Conservation (phyloP, 1,284 basidiomycete species). For the Exobasidium rhododendri region DNA sequence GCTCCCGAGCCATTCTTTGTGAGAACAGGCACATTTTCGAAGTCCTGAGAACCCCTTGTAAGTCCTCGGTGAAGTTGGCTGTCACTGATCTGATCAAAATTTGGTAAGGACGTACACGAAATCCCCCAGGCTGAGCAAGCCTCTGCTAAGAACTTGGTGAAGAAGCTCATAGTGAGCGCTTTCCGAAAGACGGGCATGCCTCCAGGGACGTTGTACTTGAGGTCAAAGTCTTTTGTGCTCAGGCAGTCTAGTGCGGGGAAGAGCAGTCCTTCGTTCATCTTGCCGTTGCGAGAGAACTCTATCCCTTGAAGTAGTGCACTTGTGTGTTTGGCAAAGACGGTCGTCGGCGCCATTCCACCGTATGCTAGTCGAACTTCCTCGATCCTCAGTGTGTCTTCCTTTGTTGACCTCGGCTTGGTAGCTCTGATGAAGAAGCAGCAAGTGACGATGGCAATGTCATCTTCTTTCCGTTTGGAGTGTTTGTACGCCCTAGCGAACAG, state of each 20-base stretch:
- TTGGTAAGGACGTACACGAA: constrained; percentile 12
- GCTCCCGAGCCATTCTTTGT: constrained; percentile 33
- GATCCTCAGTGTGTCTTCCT: constrained; percentile 15
- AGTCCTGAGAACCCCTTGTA: constrained; percentile 34
- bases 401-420: not conserved
- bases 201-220: constrained; percentile 54
- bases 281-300: not conserved
- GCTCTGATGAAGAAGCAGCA: constrained; percentile 35
- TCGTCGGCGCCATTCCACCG: constrained; percentile 55
- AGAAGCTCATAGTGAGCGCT: constrained; percentile 54
- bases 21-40: constrained; percentile 38
- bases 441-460: constrained; percentile 56
- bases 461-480: constrained; percentile 55
- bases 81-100: constrained; percentile 31
- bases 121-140: not conserved
- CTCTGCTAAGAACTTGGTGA: constrained; percentile 53
- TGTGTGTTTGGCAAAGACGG: constrained; percentile 34
- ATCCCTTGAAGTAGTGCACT: constrained; percentile 31
- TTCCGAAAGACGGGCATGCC: constrained; percentile 56
- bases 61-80: constrained; percentile 28
- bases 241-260: constrained; percentile 25
- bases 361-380: constrained; percentile 46
- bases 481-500: constrained; percentile 53
- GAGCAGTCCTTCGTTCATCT: constrained; percentile 19
- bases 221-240: constrained; percentile 45